Conservation (phyloP, 1,139 yeast genomes). For the Saccharomycopsis crataegensis region DNA sequence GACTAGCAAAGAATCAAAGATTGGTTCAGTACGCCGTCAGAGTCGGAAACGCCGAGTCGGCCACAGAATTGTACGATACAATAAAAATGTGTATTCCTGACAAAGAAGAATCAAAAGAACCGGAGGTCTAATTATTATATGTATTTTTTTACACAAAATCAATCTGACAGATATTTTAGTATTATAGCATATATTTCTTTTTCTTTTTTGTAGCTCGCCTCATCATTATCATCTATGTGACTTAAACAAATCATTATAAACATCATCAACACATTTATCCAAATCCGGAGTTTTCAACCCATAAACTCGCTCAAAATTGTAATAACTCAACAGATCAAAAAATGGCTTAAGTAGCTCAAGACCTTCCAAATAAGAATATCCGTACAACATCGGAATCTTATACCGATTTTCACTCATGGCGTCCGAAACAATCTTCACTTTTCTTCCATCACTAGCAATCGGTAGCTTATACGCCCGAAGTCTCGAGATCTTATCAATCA, state of each 20-base stretch:
- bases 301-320: slow-evolving; percentile 67
- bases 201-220: not conserved
- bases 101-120: not conserved
- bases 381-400: slow-evolving; percentile 35
- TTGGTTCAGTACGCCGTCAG: slow-evolving; percentile 83
- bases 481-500: slow-evolving; percentile 31
- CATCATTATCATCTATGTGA: not conserved
- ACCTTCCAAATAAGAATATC: slow-evolving; percentile 36
- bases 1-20: slow-evolving; percentile 29
- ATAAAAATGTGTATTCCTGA: slow-evolving; percentile 29
- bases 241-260: slow-evolving; percentile 46
- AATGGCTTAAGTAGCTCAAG: slow-evolving; percentile 56
- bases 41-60: slow-evolving; percentile 54
- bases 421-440: slow-evolving; percentile 17
- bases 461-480: slow-evolving; percentile 23
- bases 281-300: slow-evolving; percentile 45
- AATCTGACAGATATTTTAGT: not conserved
- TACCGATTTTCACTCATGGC: slow-evolving; percentile 2
- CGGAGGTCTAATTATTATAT: not conserved
- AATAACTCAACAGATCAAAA: slow-evolving; percentile 63
- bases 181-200: not conserved
- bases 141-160: not conserved
- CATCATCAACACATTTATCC: slow-evolving; percentile 44
- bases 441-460: slow-evolving; percentile 10
- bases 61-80: slow-evolving; percentile 50